Conservation (phyloP, 495 filamentous ascomycete species). For the Pseudoneurospora amorphoporcata region DNA sequence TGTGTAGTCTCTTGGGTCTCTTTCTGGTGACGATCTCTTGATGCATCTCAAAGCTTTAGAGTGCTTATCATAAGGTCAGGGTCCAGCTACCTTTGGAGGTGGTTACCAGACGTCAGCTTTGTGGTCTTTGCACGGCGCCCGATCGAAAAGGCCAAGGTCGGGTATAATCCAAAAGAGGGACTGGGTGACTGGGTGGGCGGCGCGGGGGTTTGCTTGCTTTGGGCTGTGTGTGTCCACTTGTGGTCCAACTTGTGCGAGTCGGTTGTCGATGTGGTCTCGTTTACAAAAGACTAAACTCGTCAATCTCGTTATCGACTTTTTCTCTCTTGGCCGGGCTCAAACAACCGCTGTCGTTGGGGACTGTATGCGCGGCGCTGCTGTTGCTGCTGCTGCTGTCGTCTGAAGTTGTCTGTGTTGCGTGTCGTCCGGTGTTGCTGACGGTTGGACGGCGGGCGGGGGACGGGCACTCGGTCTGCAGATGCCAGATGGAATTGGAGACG, state of each 20-base stretch:
- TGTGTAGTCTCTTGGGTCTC: not conserved
- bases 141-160: not conserved
- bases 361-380: not conserved
- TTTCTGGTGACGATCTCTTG: not conserved
- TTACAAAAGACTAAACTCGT: not conserved
- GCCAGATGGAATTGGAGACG: not conserved
- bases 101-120: not conserved
- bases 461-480: not conserved
- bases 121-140: not conserved
- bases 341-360: not conserved
- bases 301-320: not conserved
- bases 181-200: not conserved
- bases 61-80: not conserved
- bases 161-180: not conserved
- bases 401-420: constrained; percentile 7
- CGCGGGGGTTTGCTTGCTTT: not conserved
- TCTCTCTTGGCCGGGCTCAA: not conserved
- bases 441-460: not conserved
- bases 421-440: not conserved
- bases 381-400: constrained; percentile 18
- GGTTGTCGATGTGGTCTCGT: not conserved
- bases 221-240: not conserved
- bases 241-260: not conserved
- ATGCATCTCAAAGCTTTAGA: not conserved
- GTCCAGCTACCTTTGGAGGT: not conserved